These are phyloP conservation scores for Candida anglica DNA, from an alignment of 805 yeast species.

Conservation along the genomic window DNA sequence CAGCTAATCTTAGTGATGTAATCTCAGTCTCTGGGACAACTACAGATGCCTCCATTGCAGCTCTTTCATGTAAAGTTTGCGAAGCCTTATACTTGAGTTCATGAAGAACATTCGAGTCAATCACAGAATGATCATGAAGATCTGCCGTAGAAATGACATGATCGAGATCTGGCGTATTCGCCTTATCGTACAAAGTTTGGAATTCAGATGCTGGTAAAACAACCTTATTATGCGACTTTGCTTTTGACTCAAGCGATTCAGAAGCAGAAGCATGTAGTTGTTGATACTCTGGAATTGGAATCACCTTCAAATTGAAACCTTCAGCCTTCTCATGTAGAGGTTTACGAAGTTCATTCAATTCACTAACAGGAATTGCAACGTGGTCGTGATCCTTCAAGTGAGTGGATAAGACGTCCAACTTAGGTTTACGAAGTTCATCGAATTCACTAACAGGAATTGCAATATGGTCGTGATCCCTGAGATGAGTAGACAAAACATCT, in stretches of 20 bases:
- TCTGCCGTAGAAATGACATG: constrained; percentile 10
- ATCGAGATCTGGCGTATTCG: constrained; percentile 17
- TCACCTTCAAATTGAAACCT: no score
- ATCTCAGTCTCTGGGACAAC: constrained; percentile 8
- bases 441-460: no score
- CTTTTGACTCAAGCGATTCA: constrained; percentile 4
- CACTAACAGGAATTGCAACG: no score
- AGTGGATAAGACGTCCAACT: no score
- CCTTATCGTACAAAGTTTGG: not conserved
- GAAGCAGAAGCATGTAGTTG: not conserved
- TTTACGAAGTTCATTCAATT: no score
- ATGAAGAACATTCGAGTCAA: constrained; percentile 10
- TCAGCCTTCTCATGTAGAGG: no score
- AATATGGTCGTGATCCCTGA: constrained; percentile 8
- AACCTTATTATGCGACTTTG: constrained; percentile 1
- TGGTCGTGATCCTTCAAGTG: no score
- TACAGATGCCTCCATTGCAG: constrained; percentile 10
- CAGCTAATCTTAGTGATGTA: constrained; percentile 7
- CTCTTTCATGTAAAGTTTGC: constrained; percentile 8
- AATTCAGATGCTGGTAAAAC: constrained; percentile 2
- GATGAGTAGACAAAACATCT: not conserved
- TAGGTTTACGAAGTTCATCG: no score
- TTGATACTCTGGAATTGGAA: no score
- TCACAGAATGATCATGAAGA: not conserved
- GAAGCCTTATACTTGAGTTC: constrained; percentile 4